Percentiles rank a stretch among this genome's conserved stretches.
Conservation (phyloP, 1,284 basidiomycete genomes). For the Moniliella sp. region DNA sequence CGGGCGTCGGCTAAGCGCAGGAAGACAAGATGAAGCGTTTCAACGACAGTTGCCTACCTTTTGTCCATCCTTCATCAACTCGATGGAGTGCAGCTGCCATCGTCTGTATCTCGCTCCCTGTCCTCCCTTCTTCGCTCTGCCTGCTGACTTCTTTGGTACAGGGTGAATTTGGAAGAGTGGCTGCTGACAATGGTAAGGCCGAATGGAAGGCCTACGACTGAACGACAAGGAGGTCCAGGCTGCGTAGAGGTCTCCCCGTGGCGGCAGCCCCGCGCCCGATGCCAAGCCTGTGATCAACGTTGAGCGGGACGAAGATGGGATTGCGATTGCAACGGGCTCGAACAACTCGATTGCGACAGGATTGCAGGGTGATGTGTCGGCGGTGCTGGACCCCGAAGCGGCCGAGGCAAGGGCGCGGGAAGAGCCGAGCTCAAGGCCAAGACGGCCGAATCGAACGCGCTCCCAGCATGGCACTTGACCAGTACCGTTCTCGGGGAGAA, state of each 20-base stretch:
- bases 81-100: no score
- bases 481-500: slow-evolving; percentile 79
- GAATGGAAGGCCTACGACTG: neutral
- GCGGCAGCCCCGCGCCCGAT: neutral
- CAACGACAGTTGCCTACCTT: no score
- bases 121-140: no score
- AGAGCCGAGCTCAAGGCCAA: no score
- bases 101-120: no score
- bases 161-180: neutral
- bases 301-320: neutral
- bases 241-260: neutral
- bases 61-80: no score
- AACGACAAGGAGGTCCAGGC: neutral
- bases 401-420: neutral
- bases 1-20: slow-evolving; percentile 56
- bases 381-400: neutral
- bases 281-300: neutral
- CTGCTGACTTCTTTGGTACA: no score
- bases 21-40: slow-evolving; percentile 91
- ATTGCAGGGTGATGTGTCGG: neutral
- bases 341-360: neutral
- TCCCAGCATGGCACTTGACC: slow-evolving; percentile 79
- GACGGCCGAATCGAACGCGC: slow-evolving; percentile 53
- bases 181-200: neutral
- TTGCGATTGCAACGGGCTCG: neutral